Conservation (phyloP, 1,284 basidiomycete genomes). For the Cryptococcus sp. region DNA sequence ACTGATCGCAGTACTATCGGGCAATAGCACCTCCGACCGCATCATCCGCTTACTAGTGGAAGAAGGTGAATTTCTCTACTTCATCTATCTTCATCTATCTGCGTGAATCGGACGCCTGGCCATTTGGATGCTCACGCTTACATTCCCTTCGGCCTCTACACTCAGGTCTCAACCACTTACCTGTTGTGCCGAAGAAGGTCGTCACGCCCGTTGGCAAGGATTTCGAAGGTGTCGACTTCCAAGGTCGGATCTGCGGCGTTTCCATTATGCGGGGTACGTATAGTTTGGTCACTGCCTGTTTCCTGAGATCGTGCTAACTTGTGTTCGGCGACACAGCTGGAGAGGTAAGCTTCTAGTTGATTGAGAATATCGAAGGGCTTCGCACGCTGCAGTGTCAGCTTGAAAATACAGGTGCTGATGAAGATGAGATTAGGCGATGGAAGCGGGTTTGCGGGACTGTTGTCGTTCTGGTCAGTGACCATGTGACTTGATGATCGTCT, state of each 20-base stretch:
- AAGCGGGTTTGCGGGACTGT: constrained; percentile 90
- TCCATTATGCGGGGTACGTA: constrained; percentile 71
- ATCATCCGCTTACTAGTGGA: constrained; percentile 64
- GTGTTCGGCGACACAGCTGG: constrained; percentile 58
- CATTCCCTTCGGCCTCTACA: not conserved
- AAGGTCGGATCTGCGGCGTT: constrained; percentile 92
- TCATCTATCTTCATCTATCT: not conserved
- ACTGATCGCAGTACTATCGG: not conserved
- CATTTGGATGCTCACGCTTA: too few species aligned
- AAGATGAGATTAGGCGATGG: constrained; percentile 69
- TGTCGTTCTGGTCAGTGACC: constrained; percentile 58
- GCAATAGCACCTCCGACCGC: constrained; percentile 63
- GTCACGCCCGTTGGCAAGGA: constrained; percentile 64
- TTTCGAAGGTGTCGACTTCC: constrained; percentile 86
- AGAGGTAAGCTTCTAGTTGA: constrained; percentile 60
- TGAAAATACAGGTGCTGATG: not conserved
- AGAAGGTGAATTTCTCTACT: constrained; percentile 54
- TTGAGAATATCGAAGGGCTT: not conserved
- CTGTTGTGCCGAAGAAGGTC: constrained; percentile 79
- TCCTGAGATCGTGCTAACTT: not conserved
- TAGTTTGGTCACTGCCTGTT: not conserved
- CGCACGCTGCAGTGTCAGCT: not conserved
- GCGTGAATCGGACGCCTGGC: too few species aligned
- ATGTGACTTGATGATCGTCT: constrained; percentile 8
- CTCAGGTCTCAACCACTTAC: constrained; percentile 90